Conservation (phyloP, 768 basidiomycete genomes). For the Rhodocollybia butyracea region DNA sequence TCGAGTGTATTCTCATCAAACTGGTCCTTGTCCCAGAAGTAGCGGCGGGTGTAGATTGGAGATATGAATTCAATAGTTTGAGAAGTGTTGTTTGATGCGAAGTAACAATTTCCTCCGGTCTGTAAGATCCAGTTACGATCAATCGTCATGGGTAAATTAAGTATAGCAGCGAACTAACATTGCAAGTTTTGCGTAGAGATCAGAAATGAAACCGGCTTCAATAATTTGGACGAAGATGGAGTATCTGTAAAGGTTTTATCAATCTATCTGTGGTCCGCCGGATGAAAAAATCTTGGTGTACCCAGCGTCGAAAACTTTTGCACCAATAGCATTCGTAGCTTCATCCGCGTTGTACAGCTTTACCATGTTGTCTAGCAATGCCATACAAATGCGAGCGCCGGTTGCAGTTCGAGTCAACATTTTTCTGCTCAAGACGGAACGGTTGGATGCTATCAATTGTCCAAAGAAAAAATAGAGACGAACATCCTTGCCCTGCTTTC, state of each 20-base stretch:
- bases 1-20: constrained; percentile 34
- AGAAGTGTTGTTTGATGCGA: constrained; percentile 87
- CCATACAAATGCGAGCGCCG: constrained; percentile 64
- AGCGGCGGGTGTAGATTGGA: constrained; percentile 50
- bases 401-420: constrained; percentile 49
- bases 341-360: constrained; percentile 66
- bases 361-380: constrained; percentile 71
- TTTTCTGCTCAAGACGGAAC: constrained; percentile 32
- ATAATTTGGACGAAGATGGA: constrained; percentile 62
- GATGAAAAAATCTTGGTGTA: constrained; percentile 22
- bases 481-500: constrained; percentile 55
- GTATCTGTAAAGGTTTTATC: constrained; percentile 40
- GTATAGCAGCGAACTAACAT: constrained; percentile 48
- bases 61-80: constrained; percentile 82
- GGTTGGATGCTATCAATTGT: constrained; percentile 2
- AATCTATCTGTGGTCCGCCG: too few species aligned
- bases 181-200: constrained; percentile 56
- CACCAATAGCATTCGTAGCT: constrained; percentile 56
- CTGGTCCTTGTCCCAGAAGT: constrained; percentile 20
- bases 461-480: constrained; percentile 20
- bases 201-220: constrained; percentile 52
- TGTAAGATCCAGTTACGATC: constrained; percentile 22
- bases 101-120: constrained; percentile 68
- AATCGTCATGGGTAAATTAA: constrained; percentile 12
- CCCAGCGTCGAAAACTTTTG: constrained; percentile 77